phyloP scores from a whole-genome alignment of 75 land plant species.

The Cunninghamia lanceolata region DNA sequence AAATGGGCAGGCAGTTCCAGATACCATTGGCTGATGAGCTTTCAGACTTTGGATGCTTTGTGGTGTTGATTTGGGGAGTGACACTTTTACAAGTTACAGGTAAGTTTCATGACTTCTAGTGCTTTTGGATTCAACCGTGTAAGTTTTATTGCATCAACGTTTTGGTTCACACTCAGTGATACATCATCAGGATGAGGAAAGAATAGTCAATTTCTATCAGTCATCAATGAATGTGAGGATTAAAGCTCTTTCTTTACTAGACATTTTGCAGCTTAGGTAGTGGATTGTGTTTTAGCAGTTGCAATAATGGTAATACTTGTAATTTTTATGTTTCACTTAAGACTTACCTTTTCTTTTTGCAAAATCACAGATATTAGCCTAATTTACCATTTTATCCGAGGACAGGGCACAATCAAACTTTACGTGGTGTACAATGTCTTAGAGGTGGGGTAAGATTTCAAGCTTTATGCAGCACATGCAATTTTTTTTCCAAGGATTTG shows the following conservation, averaged over 20 bases:
- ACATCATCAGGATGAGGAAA: background rate
- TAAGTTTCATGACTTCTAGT: conserved; percentile 10
- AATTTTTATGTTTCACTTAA: background rate
- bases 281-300: background rate
- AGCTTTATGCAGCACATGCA: background rate
- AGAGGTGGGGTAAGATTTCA: conserved; percentile 59
- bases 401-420: conserved; percentile 92
- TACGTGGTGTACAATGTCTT: conserved; percentile 97
- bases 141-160: too few species aligned
- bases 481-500: background rate
- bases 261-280: background rate
- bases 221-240: background rate
- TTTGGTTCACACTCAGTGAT: too few species aligned
- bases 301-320: background rate
- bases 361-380: conserved; percentile 80
- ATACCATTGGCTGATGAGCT: conserved; percentile 74
- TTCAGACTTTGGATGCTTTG: conserved; percentile 76
- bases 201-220: background rate
- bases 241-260: background rate
- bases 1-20: conserved; percentile 82
- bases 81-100: conserved; percentile 75
- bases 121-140: background rate
- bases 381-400: conserved; percentile 95
- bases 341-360: background rate
- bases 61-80: conserved; percentile 73